phyloP scores from a whole-genome alignment of 768 basidiomycete genomes.

The Sarcodon aspratus region DNA sequence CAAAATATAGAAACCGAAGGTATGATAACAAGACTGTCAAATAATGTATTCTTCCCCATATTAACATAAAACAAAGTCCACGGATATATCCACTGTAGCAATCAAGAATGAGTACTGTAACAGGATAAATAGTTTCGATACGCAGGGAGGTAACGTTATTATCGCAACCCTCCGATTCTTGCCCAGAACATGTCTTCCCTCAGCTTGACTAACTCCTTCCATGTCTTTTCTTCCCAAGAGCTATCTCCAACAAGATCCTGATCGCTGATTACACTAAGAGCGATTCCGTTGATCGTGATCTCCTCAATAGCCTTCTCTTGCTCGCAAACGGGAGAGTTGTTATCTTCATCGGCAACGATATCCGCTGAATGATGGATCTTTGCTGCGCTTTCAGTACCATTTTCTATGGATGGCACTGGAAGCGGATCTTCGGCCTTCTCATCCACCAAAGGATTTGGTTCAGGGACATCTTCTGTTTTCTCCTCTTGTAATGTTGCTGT shows the following conservation, averaged over 20 bases:
- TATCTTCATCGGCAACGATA: neutral
- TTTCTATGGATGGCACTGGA: neutral
- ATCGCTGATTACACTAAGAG: neutral
- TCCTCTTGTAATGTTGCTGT: too few relatives aligned
- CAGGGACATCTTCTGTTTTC: too few relatives aligned
- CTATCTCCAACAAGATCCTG: constrained; percentile 34
- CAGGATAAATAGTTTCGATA: too few relatives aligned
- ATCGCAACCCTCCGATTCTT: constrained; percentile 46
- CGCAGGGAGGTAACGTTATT: neutral
- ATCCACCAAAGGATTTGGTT: too few relatives aligned
- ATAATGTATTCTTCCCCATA: too few relatives aligned
- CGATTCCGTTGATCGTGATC: neutral
- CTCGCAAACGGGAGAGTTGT: neutral
- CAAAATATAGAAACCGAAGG: too few relatives aligned
- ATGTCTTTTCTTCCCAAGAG: constrained; percentile 81
- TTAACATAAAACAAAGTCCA: too few relatives aligned
- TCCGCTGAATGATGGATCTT: too few relatives aligned
- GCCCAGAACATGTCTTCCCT: constrained; percentile 86
- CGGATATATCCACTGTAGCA: too few relatives aligned
- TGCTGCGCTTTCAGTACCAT: neutral
- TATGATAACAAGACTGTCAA: too few relatives aligned
- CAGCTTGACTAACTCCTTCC: constrained; percentile 65
- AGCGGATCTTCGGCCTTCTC: too few relatives aligned
- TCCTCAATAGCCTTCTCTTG: neutral
- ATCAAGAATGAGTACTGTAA: too few relatives aligned